A percentile compares a stretch with the other conserved stretches of the same genome.
These are phyloP conservation scores for Pilatotrama ljubarskyi DNA, from an alignment of 768 basidiomycete genomes.

Conservation along the genomic window DNA sequence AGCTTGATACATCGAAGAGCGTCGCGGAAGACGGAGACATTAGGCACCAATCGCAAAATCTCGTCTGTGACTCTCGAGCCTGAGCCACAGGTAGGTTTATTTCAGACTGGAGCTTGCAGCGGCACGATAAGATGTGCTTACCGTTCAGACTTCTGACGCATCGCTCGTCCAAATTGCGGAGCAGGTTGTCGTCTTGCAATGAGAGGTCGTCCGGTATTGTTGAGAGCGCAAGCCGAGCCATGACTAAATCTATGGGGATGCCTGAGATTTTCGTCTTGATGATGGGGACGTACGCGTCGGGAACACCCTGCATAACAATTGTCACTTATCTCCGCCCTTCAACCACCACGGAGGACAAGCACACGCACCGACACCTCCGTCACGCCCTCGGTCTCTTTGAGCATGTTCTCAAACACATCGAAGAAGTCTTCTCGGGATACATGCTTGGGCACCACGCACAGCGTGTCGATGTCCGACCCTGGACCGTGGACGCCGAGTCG, in stretches of 20 bases:
- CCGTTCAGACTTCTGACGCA: slow-evolving; percentile 95
- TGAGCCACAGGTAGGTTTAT: slow-evolving; percentile 32
- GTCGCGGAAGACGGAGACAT: slow-evolving; percentile 92
- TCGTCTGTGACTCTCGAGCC: slow-evolving; percentile 96
- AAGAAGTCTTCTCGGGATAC: slow-evolving; percentile 97
- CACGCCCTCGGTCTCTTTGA: slow-evolving; percentile 79
- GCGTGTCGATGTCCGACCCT: slow-evolving; percentile 95
- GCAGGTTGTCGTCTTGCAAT: slow-evolving; percentile 85
- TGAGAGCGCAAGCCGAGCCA: slow-evolving; percentile 85
- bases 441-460: slow-evolving; percentile 96
- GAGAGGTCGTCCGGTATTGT: slow-evolving; percentile 92
- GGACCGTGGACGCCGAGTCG: slow-evolving; percentile 97
- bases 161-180: slow-evolving; percentile 91
- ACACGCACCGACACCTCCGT: slow-evolving; percentile 84
- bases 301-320: slow-evolving; percentile 73
- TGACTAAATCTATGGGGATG: slow-evolving; percentile 91
- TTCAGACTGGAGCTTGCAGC: neutral
- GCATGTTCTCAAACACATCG: slow-evolving; percentile 85
- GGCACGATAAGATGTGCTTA: slow-evolving; percentile 30
- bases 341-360: neutral
- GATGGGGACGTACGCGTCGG: slow-evolving; percentile 95
- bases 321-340: slow-evolving; percentile 5
- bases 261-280: slow-evolving; percentile 90
- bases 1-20: slow-evolving; percentile 94
- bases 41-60: slow-evolving; percentile 91